Conservation (phyloP, 495 filamentous ascomycete genomes). For the Xylaria venustula region DNA sequence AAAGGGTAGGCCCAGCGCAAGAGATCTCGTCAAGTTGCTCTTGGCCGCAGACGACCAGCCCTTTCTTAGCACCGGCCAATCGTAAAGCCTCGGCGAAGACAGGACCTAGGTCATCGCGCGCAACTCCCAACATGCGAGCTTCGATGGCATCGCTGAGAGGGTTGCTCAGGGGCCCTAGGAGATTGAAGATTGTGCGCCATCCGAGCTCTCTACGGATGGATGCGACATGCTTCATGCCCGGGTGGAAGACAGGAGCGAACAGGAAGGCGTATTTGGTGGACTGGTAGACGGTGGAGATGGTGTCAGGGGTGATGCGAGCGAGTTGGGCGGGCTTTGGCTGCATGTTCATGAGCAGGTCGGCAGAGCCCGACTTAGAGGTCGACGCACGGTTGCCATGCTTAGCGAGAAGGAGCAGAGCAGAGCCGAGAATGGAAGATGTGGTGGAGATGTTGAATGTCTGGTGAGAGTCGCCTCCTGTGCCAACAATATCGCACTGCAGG, state of each 20-base stretch:
- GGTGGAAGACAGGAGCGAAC: slow-evolving; percentile 95
- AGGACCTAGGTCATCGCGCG: slow-evolving; percentile 77
- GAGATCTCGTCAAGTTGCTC: slow-evolving; percentile 96
- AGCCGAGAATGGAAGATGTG: slow-evolving; percentile 88
- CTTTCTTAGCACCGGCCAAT: slow-evolving; percentile 75
- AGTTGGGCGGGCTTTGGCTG: slow-evolving; percentile 69
- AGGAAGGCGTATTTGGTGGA: slow-evolving; percentile 90
- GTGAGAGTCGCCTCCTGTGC: slow-evolving; percentile 94
- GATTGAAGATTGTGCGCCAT: slow-evolving; percentile 94
- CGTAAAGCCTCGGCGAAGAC: slow-evolving; percentile 83
- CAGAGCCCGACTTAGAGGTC: slow-evolving; percentile 92
- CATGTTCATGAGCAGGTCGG: slow-evolving; percentile 80
- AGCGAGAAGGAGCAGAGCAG: slow-evolving; percentile 73
- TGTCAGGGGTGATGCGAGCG: slow-evolving; percentile 64
- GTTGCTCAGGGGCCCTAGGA: slow-evolving; percentile 89
- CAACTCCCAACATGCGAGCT: slow-evolving; percentile 87
- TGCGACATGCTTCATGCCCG: slow-evolving; percentile 84
- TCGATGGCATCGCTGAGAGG: slow-evolving; percentile 77
- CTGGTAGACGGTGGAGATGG: slow-evolving; percentile 67
- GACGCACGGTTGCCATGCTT: slow-evolving; percentile 98
- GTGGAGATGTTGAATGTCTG: slow-evolving; percentile 98
- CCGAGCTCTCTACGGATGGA: slow-evolving; percentile 79
- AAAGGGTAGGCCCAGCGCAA: slow-evolving; percentile 80
- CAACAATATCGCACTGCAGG: slow-evolving; percentile 87
- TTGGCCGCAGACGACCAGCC: slow-evolving; percentile 87